phyloP scores from a whole-genome alignment of 2,329 filamentous ascomycete genomes.

The Claviceps sp. region DNA sequence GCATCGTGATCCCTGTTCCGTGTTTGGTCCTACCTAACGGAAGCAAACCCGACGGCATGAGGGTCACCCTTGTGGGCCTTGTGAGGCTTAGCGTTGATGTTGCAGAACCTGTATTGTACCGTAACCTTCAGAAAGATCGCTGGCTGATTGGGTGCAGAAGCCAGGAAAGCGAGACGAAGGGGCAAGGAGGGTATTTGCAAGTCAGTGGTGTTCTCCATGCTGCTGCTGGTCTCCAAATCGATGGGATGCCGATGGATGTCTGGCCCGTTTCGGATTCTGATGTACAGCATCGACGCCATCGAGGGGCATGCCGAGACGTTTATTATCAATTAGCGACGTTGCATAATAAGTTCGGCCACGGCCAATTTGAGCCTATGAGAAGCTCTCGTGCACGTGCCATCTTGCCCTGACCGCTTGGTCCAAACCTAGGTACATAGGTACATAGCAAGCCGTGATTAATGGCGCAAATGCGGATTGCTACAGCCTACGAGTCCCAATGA shows the following conservation, averaged over 20 bases:
- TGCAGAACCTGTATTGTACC: too few relatives aligned
- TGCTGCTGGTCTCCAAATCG: too few relatives aligned
- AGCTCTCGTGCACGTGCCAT: background rate
- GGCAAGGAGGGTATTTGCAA: too few relatives aligned
- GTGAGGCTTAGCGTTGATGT: background rate
- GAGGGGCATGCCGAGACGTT: too few relatives aligned
- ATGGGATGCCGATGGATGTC: too few relatives aligned
- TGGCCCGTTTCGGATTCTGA: too few relatives aligned
- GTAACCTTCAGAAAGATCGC: too few relatives aligned
- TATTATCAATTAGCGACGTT: background rate
- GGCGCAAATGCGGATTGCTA: background rate
- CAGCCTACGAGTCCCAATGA: background rate
- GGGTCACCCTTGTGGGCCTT: background rate
- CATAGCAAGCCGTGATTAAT: background rate
- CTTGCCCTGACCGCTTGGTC: background rate
- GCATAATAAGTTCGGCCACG: background rate
- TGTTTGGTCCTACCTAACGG: background rate
- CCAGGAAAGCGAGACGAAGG: too few relatives aligned
- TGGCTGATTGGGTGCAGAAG: too few relatives aligned
- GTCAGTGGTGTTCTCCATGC: too few relatives aligned
- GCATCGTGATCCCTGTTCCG: conserved; percentile 1
- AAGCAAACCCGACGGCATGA: background rate
- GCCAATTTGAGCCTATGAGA: background rate
- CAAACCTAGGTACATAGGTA: background rate
- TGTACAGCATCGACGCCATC: too few relatives aligned